Conservation (phyloP, 257 asterid genomes). For the Fraxinus pennsylvanica region DNA sequence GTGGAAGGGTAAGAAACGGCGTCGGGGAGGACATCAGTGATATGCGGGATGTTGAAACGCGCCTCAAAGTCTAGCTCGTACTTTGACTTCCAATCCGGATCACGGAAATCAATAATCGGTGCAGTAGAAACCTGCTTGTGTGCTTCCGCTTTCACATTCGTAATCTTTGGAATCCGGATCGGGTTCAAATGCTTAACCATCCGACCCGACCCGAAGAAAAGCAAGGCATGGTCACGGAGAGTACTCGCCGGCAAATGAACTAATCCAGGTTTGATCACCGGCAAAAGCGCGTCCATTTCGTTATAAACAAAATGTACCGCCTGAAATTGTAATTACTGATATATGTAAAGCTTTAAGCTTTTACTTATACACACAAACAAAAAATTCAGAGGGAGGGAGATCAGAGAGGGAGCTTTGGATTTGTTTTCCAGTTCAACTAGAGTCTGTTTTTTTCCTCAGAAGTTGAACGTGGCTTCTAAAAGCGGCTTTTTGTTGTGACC, state of each 20-base stretch:
- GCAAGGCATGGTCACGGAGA: conserved; percentile 26
- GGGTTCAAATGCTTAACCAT: conserved; percentile 9
- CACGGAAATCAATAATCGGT: conserved; percentile 51
- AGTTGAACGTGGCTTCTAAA: background rate
- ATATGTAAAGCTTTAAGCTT: background rate
- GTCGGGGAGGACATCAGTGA: conserved; percentile 56
- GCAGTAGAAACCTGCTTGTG: conserved; percentile 24
- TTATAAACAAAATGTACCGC: background rate
- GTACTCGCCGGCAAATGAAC: conserved; percentile 26
- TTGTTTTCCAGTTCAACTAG: conserved; percentile 12
- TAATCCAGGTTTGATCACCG: conserved; percentile 50
- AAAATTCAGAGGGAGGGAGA: conserved; percentile 15
- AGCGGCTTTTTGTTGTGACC: background rate
- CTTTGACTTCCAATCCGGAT: conserved; percentile 78
- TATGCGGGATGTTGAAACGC: conserved; percentile 71
- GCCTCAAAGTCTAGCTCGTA: conserved; percentile 65
- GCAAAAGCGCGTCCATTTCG: conserved; percentile 57
- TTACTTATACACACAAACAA: background rate
- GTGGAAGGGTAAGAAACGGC: conserved; percentile 77
- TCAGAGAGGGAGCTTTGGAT: conserved; percentile 41
- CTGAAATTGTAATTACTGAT: background rate
- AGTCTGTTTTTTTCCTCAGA: background rate
- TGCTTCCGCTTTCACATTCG: conserved; percentile 34
- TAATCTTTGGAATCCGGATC: conserved; percentile 20
- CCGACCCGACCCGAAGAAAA: conserved; percentile 16